phyloP scores from a whole-genome alignment of 495 filamentous ascomycete species.

The Aspergillus heteromorphus region DNA sequence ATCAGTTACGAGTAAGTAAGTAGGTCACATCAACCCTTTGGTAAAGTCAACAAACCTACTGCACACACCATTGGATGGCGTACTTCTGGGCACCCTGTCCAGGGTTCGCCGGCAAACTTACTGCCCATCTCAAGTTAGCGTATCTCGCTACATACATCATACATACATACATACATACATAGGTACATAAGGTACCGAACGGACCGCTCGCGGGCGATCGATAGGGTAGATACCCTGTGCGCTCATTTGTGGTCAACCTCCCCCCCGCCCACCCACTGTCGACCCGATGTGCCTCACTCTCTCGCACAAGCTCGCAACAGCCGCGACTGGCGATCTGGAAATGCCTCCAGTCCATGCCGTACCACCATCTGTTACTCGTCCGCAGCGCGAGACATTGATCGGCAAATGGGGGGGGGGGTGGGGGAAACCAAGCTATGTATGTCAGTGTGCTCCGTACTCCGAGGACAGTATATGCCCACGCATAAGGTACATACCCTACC shows the following conservation, averaged over 20 bases:
- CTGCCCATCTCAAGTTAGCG: no score
- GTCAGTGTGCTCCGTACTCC: no score
- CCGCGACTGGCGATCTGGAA: conserved; percentile 18
- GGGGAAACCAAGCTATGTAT: no score
- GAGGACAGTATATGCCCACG: no score
- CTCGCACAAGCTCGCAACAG: conserved; percentile 6
- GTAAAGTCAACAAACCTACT: no score
- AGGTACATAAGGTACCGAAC: conserved; percentile 13
- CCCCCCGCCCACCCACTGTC: not conserved
- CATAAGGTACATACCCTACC: not conserved
- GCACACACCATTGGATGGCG: not conserved
- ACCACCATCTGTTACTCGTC: not conserved
- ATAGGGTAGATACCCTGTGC: conserved; percentile 7
- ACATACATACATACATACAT: no score
- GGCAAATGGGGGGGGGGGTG: no score
- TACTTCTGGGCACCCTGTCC: not conserved
- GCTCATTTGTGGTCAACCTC: conserved; percentile 2
- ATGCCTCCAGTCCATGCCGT: not conserved
- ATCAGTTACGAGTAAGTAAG: not conserved
- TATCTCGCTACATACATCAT: no score
- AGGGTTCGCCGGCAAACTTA: no score
- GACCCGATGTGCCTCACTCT: conserved; percentile 4
- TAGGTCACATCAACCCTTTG: no score
- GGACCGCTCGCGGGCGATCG: conserved; percentile 16
- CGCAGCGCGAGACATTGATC: no score